Evolutionary conservation across 768 basidiomycete species (phyloP).

Genomic region (Tubosaeta sp.): DNA sequence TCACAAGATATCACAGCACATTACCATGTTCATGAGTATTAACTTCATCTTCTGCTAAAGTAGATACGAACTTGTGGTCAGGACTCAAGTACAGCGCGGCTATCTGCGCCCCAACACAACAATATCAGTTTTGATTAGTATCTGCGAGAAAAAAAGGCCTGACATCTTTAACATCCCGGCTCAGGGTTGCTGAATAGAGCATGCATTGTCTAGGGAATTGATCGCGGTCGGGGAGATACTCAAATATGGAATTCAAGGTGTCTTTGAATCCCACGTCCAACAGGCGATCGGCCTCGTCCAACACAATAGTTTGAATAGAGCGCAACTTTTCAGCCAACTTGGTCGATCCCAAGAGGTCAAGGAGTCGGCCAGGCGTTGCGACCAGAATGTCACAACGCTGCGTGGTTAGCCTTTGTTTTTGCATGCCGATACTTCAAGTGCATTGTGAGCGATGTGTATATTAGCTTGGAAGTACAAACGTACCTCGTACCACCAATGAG

Average conservation of each 20-base stretch:
- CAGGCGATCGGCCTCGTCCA: slow-evolving; percentile 74
- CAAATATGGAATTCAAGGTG: slow-evolving; percentile 61
- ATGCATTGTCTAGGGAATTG: slow-evolving; percentile 59
- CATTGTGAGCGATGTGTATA: background rate
- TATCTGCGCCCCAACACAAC: slow-evolving; percentile 14
- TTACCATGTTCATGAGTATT: slow-evolving; percentile 61
- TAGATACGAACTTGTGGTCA: slow-evolving; percentile 48
- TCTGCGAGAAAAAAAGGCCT: slow-evolving; percentile 4
- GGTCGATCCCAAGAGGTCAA: slow-evolving; percentile 59
- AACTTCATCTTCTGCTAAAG: slow-evolving; percentile 51
- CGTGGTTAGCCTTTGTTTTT: slow-evolving; percentile 25
- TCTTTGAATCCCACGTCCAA: slow-evolving; percentile 71
- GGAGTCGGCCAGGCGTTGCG: slow-evolving; percentile 72
- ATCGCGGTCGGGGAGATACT: slow-evolving; percentile 37
- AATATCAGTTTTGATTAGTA: background rate
- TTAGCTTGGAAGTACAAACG: background rate
- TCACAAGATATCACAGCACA: background rate
- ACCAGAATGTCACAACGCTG: slow-evolving; percentile 52
- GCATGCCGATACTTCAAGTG: slow-evolving; percentile 19
- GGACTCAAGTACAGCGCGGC: slow-evolving; percentile 23
- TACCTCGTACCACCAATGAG: slow-evolving; percentile 58
- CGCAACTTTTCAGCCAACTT: slow-evolving; percentile 34
- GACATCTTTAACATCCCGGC: slow-evolving; percentile 58
- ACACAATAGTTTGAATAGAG: slow-evolving; percentile 44
- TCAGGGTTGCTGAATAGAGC: slow-evolving; percentile 73